phyloP scores from a whole-genome alignment of 306 rosid species.

The Pterocarpus macrocarpus region DNA sequence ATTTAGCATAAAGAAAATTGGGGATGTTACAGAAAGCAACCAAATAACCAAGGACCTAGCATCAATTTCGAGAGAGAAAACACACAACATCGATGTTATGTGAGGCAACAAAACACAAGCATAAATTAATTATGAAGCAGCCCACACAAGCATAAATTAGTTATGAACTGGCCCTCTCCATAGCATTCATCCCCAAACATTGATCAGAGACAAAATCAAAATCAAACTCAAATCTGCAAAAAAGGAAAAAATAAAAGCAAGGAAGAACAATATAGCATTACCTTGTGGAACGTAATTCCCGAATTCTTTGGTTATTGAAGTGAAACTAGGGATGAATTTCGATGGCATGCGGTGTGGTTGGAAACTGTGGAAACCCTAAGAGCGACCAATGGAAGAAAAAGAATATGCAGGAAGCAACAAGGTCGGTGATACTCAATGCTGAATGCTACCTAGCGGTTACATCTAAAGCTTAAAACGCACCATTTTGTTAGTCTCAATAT shows the following conservation, averaged over 20 bases:
- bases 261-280: neutral
- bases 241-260: neutral
- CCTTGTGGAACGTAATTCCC: neutral
- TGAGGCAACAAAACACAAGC: too few species aligned
- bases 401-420: neutral
- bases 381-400: neutral
- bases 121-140: neutral
- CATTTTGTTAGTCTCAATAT: too few species aligned
- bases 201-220: neutral
- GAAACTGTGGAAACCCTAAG: conserved; percentile 29
- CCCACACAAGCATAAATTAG: neutral
- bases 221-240: neutral
- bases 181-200: neutral
- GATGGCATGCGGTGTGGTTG: neutral
- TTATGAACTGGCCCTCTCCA: neutral
- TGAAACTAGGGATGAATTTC: neutral
- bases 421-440: neutral
- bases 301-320: neutral
- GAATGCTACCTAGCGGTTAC: neutral
- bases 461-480: neutral
- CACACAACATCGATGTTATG: too few species aligned
- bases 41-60: too few species aligned
- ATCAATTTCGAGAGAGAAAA: too few species aligned
- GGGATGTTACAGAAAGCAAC: too few species aligned
- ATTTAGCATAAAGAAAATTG: too few species aligned